Percentiles rank a stretch among this genome's conserved stretches.
These are phyloP conservation scores for Torulaspora maleeae DNA, from an alignment of 805 yeast genomes.

Conservation along the genomic window DNA sequence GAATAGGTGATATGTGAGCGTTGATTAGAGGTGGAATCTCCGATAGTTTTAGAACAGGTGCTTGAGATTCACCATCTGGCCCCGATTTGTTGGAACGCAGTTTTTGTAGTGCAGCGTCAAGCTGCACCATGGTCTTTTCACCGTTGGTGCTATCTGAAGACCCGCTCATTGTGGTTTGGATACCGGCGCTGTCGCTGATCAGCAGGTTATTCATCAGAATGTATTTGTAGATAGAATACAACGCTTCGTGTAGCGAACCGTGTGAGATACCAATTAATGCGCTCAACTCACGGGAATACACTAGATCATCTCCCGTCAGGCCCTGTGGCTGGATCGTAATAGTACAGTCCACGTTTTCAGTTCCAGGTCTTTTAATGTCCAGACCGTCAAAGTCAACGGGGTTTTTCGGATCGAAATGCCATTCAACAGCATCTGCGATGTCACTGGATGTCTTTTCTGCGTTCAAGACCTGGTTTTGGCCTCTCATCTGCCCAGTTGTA, in stretches of 20 bases:
- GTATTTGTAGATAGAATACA: constrained; percentile 76
- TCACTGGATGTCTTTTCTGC: constrained; percentile 5
- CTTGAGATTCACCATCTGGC: constrained; percentile 8
- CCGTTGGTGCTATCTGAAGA: constrained; percentile 34
- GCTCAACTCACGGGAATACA: constrained; percentile 60
- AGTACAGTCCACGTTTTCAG: constrained; percentile 56
- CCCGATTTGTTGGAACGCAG: constrained; percentile 34
- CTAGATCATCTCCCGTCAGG: constrained; percentile 57
- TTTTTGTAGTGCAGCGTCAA: constrained; percentile 44
- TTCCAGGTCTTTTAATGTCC: constrained; percentile 79
- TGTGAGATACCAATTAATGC: constrained; percentile 70
- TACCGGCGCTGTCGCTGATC: constrained; percentile 20
- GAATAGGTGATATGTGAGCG: constrained; percentile 64
- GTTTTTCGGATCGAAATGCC: constrained; percentile 69
- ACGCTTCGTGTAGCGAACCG: constrained; percentile 81
- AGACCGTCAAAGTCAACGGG: constrained; percentile 76
- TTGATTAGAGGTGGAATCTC: constrained; percentile 43
- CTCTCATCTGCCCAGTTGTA: neutral
- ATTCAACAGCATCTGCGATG: constrained; percentile 54
- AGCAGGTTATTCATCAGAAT: constrained; percentile 60
- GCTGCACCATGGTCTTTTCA: constrained; percentile 49
- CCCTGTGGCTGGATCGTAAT: constrained; percentile 80
- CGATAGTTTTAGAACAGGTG: constrained; percentile 41
- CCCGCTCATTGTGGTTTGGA: constrained; percentile 9
- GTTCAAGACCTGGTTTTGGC: neutral